Evolutionary conservation across 805 yeast species (phyloP), one percentile per base, ranked within the genome.

Genomic region (Wickerhamiella dianesei): DNA sequence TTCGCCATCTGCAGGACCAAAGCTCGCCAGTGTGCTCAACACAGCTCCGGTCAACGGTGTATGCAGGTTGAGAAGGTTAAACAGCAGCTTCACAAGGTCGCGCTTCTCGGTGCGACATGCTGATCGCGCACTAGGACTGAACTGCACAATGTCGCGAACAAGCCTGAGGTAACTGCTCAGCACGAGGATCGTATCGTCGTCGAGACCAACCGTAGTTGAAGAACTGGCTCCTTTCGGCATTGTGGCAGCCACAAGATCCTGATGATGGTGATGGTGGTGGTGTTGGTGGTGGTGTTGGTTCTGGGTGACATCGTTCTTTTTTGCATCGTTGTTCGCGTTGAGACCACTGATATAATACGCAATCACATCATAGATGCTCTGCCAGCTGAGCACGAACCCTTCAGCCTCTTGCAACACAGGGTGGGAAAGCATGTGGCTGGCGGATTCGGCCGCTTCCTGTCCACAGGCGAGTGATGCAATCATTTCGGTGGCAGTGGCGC

Each of bases 401-500:
- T 72, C 71, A 45, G 73, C 47, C 9, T 19, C n/a, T 19, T 35
- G 44, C 13, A 35, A 4, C 22, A n/a, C 21, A 8, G 19, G 18
- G 14, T 39, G n/a, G 8, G 18, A 39, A 8, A 39, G 17, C 41
- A 19, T 18, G 12, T 25, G 3, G 41, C 32, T 3, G 42, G 47
- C 35, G 39, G 20, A 8, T 21, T 63, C 60, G 2, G 86, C 74
- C 49, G 75, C 72, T 19, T 70, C 70, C 2, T 71, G 66, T n/a
- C 82, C 80, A 17, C 72, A 69, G 0, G 92, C 71, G 37, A 89
- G 67, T 4, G 92, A 80, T 2, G 94, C 79, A 48, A 89, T 67
- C 71, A 89, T 74, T 48, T 85, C 70, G 53, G 88, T 77, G 56
- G 80, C 86, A 0, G 94, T 75, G 0, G 97, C 82, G 44, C 85